Base-by-base conservation (phyloP, 345 rosid species). In the Noccaea bulbosa region DNA sequence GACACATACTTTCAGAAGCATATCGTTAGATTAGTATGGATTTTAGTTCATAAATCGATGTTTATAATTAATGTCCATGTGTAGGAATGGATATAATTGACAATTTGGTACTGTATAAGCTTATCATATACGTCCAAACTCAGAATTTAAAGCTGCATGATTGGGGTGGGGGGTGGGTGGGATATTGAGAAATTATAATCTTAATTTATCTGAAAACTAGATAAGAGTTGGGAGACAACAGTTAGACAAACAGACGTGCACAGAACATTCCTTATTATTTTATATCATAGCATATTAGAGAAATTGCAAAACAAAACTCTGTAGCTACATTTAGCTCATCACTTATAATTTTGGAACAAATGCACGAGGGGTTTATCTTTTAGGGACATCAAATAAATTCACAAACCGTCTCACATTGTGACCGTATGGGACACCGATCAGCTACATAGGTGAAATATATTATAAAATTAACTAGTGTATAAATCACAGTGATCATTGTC, bases 181-280 rank as follows among this genome's bases (percentile, higher is more conserved):
- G 4, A 59, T 59, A 49, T 70, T 59, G 24, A 61, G 32, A 70
- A 67, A 52, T 41, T 27, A n/a, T 65, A 5, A 49, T 37, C 49
- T 16, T 39, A 27, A 16, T 20, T 15, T 45, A 74, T 34, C 53
- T 58, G 54, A 33, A 57, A 24, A 27, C 8, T 20, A 58, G 73
- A 74, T 67, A 50, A 61, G 73, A 61, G 22, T 44, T 16, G 37
- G 50, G 69, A 67, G 73, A 67, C 72, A 67, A 8, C 30, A 58
- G 54, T 41, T 66, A 34, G 67, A 73, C 73, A 74, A 43, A 24
- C 44, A 67, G 49, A 74, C 63, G 73, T 67, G 73, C 56, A 74
- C 67, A 67, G 41, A 67, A 50, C 43, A 67, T 59, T 74, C 63
- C 43, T 61, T 51, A 35, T 8, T 24, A 60, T 59, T 10, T 58